A percentile compares a stretch with the other conserved stretches of the same genome.
Evolutionary conservation across 2,329 filamentous ascomycete species (phyloP).

Genomic region (Claviceps arundinis): DNA sequence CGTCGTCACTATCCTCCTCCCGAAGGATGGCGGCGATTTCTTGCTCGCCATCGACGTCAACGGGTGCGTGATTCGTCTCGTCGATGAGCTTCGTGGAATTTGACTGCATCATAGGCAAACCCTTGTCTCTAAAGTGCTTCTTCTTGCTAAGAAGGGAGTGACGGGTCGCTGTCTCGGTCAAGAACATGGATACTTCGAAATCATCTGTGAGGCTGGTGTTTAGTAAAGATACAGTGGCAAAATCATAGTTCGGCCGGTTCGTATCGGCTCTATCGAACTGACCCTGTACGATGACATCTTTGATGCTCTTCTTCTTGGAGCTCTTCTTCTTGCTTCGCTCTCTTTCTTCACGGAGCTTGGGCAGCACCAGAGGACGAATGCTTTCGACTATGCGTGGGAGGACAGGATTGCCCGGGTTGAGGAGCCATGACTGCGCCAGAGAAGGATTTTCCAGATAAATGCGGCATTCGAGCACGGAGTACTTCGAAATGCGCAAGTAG

Average conservation of each 20-base stretch:
- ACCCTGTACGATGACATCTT: slow-evolving; percentile 79
- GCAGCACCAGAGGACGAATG: slow-evolving; percentile 73
- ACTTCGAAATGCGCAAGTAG: slow-evolving; percentile 83
- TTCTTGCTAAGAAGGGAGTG: slow-evolving; percentile 80
- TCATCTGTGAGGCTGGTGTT: slow-evolving; percentile 48
- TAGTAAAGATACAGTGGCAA: neutral
- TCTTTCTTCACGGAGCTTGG: slow-evolving; percentile 80
- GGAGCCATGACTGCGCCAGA: slow-evolving; percentile 69
- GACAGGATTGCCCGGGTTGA: slow-evolving; percentile 61
- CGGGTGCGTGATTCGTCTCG: slow-evolving; percentile 38
- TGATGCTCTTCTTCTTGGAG: slow-evolving; percentile 68
- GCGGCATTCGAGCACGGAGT: slow-evolving; percentile 89
- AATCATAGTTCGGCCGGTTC: neutral
- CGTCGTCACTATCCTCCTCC: slow-evolving; percentile 36
- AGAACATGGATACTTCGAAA: slow-evolving; percentile 88
- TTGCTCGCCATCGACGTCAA: slow-evolving; percentile 26
- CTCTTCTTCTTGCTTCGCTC: slow-evolving; percentile 45
- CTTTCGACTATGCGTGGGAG: slow-evolving; percentile 74
- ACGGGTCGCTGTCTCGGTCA: slow-evolving; percentile 72
- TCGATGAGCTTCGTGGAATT: slow-evolving; percentile 51
- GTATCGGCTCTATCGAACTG: neutral
- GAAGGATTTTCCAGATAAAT: slow-evolving; percentile 91
- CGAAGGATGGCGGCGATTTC: slow-evolving; percentile 18
- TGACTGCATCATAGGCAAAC: slow-evolving; percentile 39
- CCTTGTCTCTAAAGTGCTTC: slow-evolving; percentile 57